Base-by-base conservation (phyloP, 164 flowering plant species). In the Sextonia rubra region DNA sequence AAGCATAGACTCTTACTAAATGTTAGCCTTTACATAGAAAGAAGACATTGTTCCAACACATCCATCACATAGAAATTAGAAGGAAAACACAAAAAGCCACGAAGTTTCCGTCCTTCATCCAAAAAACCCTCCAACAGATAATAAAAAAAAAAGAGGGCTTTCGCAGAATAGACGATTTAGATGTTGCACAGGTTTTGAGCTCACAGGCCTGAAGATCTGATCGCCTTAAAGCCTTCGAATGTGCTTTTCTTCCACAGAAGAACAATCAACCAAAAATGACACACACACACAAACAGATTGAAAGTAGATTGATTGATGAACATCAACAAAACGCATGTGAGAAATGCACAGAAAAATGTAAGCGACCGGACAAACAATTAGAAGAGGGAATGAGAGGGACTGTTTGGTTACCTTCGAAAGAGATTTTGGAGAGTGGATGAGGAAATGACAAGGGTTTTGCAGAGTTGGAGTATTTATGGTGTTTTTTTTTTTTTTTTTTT, bases 201-300 rank as follows among this genome's bases (percentile, higher is more conserved):
- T 68, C 71, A 47, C 64, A 70, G 73, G 73, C 69, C 52, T 22
- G 15, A 27, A 52, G 49, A 71, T 26, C 20, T 24, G 25, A 30
- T n/a, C 67, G 69, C 74, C 74, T 64, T 62, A 27, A 75, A 75
- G 77, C 77, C 77, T 75, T 75, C 77, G 73, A 75, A 62, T 63
- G 77, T 74, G 77, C 77, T 69, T 69, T 47, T 22, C 32, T n/a
- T n/a, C 26, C 8, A 8, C 64, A 9, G 26, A 61, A 61, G 25
- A 25, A 23, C 2, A 61, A 25, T 61, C 64, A 23, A 23, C 64
- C 64, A 25, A 23, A 23, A 61, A 4, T 2, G 4, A 22, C 30
- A 25, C 27, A 25, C 7, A 9, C 30, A 61, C 22, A 23, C 4
- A 25, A 25, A 25, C 2, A 23, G 17, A 25, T 58, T 23, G 6